These are phyloP conservation scores for Vicia villosa DNA, from an alignment of 306 rosid genomes.

Conservation along the genomic window DNA sequence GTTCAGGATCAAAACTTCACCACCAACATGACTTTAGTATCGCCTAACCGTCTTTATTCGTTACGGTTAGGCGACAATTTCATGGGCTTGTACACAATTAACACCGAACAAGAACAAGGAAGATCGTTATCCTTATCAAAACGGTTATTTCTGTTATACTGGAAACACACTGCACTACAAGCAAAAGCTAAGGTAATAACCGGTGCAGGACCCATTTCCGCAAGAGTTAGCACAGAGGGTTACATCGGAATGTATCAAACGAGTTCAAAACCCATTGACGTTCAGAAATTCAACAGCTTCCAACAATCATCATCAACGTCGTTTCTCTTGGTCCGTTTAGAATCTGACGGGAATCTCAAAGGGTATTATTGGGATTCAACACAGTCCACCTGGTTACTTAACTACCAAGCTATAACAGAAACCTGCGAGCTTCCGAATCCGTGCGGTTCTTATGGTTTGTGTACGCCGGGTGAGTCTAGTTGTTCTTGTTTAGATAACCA, in stretches of 20 bases:
- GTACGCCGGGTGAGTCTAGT: conserved; percentile 56
- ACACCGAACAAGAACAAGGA: background rate
- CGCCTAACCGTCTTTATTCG: conserved; percentile 53
- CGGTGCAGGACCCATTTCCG: conserved; percentile 65
- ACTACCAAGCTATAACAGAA: conserved; percentile 60
- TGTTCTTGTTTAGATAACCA: conserved; percentile 73
- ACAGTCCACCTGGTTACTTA: conserved; percentile 50
- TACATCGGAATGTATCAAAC: conserved; percentile 84
- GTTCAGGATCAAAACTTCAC: conserved; percentile 76
- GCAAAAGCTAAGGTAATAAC: conserved; percentile 47
- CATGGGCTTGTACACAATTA: conserved; percentile 58
- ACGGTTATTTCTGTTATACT: conserved; percentile 52
- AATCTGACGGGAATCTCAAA: conserved; percentile 71
- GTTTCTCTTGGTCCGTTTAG: conserved; percentile 56
- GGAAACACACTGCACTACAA: conserved; percentile 61
- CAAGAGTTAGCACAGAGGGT: conserved; percentile 63
- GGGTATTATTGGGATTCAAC: conserved; percentile 76
- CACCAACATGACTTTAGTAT: conserved; percentile 45
- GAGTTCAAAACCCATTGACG: conserved; percentile 56
- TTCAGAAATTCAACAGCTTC: conserved; percentile 62
- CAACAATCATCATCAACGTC: conserved; percentile 44
- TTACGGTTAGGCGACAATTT: conserved; percentile 57
- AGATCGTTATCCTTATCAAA: conserved; percentile 25
- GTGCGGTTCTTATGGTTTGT: conserved; percentile 85
- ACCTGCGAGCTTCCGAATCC: conserved; percentile 70